Evolutionary conservation across 2,329 filamentous ascomycete species (phyloP), one percentile per base, ranked within the genome.

Genomic region (Fusarium camptoceras): DNA sequence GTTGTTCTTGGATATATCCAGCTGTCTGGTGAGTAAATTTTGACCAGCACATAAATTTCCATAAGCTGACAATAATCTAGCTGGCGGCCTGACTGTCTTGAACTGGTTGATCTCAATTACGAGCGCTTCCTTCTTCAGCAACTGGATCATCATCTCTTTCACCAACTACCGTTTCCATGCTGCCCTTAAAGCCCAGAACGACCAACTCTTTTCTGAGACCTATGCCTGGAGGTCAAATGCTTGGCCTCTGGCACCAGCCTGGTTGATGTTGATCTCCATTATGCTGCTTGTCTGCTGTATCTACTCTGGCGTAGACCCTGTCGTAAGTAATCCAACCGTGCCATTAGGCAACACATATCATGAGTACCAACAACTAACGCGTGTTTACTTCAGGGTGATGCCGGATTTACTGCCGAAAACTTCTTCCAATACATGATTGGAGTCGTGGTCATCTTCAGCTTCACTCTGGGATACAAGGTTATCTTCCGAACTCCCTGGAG

Each of bases 381-480:
- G 4, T 11, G 3, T 9, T 5, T 27, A n/a, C 8, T 5, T 7
- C 18, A 69, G 70, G 37, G 50, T 4, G 34, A 24, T 2, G 14
- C 54, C 16, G 55, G 56, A 8, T 69, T 72, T n/a, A 71, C 51
- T 8, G 70, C 59, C 3, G 50, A 72, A 12, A 72, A 63, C 53
- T 69, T 69, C 41, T 70, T 71, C 60, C 64, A 70, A 27, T 65
- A 65, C 28, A 59, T 59, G 54, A 70, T 71, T 24, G 68, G 68
- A 24, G 55, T 72, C 6, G 31, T 72, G 3, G 65, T 72, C 37
- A 70, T 72, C 31, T 59, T 70, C 30, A 59, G 64, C 39, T 72
- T 72, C 20, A 72, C 70, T 12, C 31, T 57, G 24, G 70, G 47
- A 20, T 72, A 71, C 58, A 72, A 72, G 49, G 8, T 72, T 10